These are phyloP conservation scores for Coemansia reversa DNA, from an alignment of 192 early-diverging fungal genomes.

Conservation along the genomic window DNA sequence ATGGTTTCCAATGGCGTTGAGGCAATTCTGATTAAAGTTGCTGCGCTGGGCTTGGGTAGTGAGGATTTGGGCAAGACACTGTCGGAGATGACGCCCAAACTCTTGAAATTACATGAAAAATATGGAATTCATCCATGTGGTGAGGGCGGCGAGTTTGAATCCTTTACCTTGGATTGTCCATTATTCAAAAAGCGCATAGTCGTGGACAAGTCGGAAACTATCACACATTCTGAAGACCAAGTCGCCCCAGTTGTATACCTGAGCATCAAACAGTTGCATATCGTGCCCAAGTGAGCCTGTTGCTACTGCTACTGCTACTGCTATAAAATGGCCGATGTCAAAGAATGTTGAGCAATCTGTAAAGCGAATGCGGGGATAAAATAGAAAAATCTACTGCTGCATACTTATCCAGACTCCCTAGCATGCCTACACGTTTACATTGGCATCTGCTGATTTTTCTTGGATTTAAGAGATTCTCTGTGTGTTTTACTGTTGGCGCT, in stretches of 20 bases:
- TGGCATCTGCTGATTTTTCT: not conserved
- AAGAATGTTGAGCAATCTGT: not conserved
- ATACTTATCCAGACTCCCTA: not conserved
- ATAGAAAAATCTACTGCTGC: not conserved
- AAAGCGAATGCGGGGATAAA: not conserved
- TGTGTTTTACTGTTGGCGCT: not conserved
- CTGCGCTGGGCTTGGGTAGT: slow-evolving; percentile 74
- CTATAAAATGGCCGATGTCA: not conserved
- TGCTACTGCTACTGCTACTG: not conserved
- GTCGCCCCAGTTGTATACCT: slow-evolving; percentile 84
- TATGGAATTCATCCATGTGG: slow-evolving; percentile 90
- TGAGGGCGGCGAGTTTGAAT: slow-evolving; percentile 98
- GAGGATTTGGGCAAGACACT: slow-evolving; percentile 72
- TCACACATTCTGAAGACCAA: slow-evolving; percentile 80
- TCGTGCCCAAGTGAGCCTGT: slow-evolving; percentile 65
- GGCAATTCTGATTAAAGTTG: slow-evolving; percentile 92
- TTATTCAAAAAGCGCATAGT: slow-evolving; percentile 83
- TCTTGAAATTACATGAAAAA: slow-evolving; percentile 65
- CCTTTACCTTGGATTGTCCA: slow-evolving; percentile 89
- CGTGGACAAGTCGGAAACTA: slow-evolving; percentile 64
- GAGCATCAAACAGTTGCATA: slow-evolving; percentile 62
- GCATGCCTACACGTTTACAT: not conserved
- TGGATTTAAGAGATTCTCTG: not conserved
- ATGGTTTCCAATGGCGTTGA: slow-evolving; percentile 79
- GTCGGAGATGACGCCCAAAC: slow-evolving; percentile 69